Conservation (phyloP, 441 rosid species). For the Sinapis alba region DNA sequence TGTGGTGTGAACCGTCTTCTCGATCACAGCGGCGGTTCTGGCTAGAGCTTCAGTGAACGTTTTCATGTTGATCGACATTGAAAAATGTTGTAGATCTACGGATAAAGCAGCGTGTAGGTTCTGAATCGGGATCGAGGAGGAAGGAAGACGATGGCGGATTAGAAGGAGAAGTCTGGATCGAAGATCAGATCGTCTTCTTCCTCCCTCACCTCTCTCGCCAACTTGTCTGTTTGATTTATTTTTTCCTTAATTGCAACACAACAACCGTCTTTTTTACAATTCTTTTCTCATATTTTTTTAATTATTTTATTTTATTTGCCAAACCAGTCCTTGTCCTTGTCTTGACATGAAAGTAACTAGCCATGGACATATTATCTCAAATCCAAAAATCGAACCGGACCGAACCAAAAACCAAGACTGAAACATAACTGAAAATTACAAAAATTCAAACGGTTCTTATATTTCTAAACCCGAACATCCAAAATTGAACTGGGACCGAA, state of each 20-base stretch:
- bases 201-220: neutral
- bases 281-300: no score
- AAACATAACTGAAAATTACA: no score
- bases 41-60: slow-evolving; percentile 84
- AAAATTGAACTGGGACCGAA: no score
- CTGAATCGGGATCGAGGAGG: slow-evolving; percentile 1
- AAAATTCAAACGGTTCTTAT: no score
- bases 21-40: slow-evolving; percentile 86
- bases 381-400: no score
- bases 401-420: no score
- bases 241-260: slow-evolving; percentile 17
- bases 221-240: slow-evolving; percentile 23
- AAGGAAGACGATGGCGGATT: slow-evolving; percentile 6
- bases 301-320: slow-evolving; percentile 16
- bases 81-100: slow-evolving; percentile 3
- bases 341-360: slow-evolving; percentile 28
- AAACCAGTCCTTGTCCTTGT: slow-evolving; percentile 19
- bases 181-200: slow-evolving; percentile 34
- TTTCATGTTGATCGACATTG: slow-evolving; percentile 88
- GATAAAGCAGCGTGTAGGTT: neutral
- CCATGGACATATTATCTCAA: no score
- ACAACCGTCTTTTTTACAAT: neutral
- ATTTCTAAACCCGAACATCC: no score
- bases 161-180: neutral
- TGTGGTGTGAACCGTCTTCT: slow-evolving; percentile 88